Evolutionary conservation across 2,329 filamentous ascomycete genomes (phyloP), one percentile per base, ranked within the genome.

Genomic region (Penicillium olsonii): DNA sequence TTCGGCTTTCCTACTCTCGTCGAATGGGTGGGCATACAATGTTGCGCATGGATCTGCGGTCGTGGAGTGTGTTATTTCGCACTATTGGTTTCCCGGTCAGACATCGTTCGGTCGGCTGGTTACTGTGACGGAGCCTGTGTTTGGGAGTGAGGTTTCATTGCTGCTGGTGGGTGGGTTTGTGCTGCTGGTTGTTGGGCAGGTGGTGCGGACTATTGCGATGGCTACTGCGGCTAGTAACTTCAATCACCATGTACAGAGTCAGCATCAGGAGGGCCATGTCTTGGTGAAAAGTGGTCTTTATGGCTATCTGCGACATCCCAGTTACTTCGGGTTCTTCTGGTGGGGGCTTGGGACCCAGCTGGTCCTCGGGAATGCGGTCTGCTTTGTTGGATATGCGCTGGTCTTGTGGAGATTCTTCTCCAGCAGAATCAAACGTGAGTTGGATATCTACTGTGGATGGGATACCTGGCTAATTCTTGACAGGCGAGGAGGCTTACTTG

Each of bases 251-350:
- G 85, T 96, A 8, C 90, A 94, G 70, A 83, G 74, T 37, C 71
- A 82, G 55, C 83, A 78, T 54, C 87, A 84, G 63, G 80, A 84
- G 4, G 84, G 83, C 1, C 94, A 99, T 69, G 78, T 78, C 39
- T 80, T 99, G n/a, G 88, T 99, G 2, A 95, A 87, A 0, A 77
- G 77, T 22, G 94, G 94, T 0, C 75, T 97, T 27, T 99, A 97
- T 69, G 75, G 76, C 7, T 69, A 81, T 37, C 75, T 95, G 44
- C 78, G 94, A 19, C 94, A 99, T 70, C 94, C 94, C 11, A 88
- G 87, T 51, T 99, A 99, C 73, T 96, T 97, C 75, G 94, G 92
- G 3, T 99, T 96, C 76, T 99, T 96, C 72, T 97, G 91, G 85
- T 99, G 92, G 92, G 90, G 89, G 0, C 66, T 97, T n/a, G 94